Percentiles rank a stretch among this genome's conserved stretches.
Evolutionary conservation across 768 basidiomycete species (phyloP).

Genomic region (Cystofilobasidium bisporidii): DNA sequence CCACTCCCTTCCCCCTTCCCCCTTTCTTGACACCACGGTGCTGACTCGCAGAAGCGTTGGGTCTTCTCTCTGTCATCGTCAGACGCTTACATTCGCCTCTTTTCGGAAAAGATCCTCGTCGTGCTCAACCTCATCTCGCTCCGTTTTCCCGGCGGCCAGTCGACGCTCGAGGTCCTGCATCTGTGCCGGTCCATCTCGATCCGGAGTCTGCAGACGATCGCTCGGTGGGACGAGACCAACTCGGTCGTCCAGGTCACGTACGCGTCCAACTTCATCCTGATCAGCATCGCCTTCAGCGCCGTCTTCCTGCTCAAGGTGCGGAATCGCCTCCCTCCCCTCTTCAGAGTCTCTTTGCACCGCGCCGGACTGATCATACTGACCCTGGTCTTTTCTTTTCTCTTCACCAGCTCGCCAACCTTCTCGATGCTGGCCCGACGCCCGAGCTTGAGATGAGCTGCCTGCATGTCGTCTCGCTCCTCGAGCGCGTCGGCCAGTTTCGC

Average conservation of each 20-base stretch:
- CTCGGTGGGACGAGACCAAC: not conserved
- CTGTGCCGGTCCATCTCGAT: not conserved
- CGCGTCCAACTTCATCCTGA: not conserved
- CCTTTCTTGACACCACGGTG: too few species aligned
- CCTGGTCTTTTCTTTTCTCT: not conserved
- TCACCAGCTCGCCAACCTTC: not conserved
- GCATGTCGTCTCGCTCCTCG: not conserved
- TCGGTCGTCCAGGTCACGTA: not conserved
- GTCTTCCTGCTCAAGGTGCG: constrained; percentile 8
- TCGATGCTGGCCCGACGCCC: not conserved
- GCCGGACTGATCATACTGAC: not conserved
- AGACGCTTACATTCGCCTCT: not conserved
- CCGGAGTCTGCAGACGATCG: not conserved
- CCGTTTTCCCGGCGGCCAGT: not conserved
- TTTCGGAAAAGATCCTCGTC: not conserved
- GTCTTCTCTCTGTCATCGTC: not conserved
- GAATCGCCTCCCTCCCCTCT: not conserved
- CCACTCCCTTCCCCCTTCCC: too few species aligned
- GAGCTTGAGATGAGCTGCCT: not conserved
- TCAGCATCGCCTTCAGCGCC: not conserved
- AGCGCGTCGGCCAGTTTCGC: not conserved
- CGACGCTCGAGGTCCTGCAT: not conserved
- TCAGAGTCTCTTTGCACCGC: not conserved
- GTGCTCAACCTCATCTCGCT: not conserved
- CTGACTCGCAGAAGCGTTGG: too few species aligned